A percentile compares a stretch with the other conserved stretches of the same genome.
Conservation (phyloP, 805 yeast species). For the Jamesozyma lodderae region DNA sequence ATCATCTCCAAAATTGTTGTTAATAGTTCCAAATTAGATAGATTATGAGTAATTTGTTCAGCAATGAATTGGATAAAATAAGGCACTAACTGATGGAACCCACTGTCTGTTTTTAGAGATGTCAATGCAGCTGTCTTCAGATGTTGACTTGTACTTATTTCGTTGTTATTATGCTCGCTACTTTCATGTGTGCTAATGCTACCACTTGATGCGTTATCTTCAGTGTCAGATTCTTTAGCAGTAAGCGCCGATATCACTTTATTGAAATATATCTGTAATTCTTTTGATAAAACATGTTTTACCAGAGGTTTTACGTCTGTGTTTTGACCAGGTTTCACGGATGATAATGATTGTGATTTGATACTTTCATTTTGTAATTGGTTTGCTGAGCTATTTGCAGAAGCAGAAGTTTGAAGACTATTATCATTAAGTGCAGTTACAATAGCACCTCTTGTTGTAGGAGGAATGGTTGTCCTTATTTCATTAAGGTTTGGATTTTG, state of each 20-base stretch:
- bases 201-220: conserved; percentile 1
- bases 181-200: neutral
- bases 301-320: conserved; percentile 79
- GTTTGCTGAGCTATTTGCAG: conserved; percentile 6
- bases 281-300: conserved; percentile 90
- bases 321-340: conserved; percentile 34
- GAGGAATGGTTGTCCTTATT: conserved; percentile 59
- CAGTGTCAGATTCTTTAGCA: conserved; percentile 36
- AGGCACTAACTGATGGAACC: conserved; percentile 92
- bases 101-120: conserved; percentile 84
- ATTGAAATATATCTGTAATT: conserved; percentile 87
- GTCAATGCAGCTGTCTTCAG: conserved; percentile 73
- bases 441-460: conserved; percentile 76
- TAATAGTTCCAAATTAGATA: conserved; percentile 59
- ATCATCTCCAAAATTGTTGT: conserved; percentile 84
- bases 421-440: conserved; percentile 50
- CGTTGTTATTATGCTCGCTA: conserved; percentile 5
- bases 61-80: conserved; percentile 93
- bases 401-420: conserved; percentile 29
- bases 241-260: conserved; percentile 74
- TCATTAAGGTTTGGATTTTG: conserved; percentile 84
- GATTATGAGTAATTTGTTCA: conserved; percentile 84
- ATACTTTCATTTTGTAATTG: conserved; percentile 19
- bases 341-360: conserved; percentile 23
- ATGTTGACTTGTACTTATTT: conserved; percentile 22